Percentiles rank a stretch among this genome's conserved stretches.
phyloP scores from a whole-genome alignment of 164 flowering plant genomes.

The Paratinospora sagittata region DNA sequence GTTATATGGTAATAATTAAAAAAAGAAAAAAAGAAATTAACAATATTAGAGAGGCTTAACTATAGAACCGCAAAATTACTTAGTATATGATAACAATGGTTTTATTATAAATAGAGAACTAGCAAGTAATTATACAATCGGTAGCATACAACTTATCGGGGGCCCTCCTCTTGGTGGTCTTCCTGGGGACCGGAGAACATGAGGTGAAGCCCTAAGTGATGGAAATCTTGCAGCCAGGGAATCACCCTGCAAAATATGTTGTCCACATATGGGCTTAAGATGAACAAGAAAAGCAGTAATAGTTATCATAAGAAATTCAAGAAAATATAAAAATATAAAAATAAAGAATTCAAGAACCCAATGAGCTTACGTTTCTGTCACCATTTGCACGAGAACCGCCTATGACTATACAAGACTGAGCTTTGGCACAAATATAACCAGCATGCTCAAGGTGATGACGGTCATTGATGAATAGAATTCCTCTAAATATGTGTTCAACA shows the following conservation, averaged over 20 bases:
- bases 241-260: constrained; percentile 38
- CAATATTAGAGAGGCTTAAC: not conserved
- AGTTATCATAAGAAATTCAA: not conserved
- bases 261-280: not conserved
- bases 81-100: not conserved
- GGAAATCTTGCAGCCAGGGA: constrained; percentile 46
- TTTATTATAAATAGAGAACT: not conserved
- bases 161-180: constrained; percentile 67
- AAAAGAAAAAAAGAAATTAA: too few species aligned
- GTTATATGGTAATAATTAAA: not conserved
- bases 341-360: not conserved
- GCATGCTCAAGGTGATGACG: constrained; percentile 98
- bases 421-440: constrained; percentile 89
- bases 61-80: not conserved
- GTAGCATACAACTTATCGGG: constrained; percentile 49
- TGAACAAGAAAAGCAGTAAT: not conserved
- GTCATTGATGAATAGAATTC: constrained; percentile 76
- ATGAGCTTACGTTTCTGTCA: constrained; percentile 60
- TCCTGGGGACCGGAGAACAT: constrained; percentile 57
- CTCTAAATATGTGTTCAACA: constrained; percentile 81
- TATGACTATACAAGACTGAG: constrained; percentile 64
- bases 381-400: constrained; percentile 79
- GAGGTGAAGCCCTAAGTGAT: constrained; percentile 48
- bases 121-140: not conserved
- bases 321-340: not conserved